Percentiles rank a stretch among this genome's conserved stretches.
Evolutionary conservation across 2,329 filamentous ascomycete genomes (phyloP).

Genomic region (Neospermospora avenae): DNA sequence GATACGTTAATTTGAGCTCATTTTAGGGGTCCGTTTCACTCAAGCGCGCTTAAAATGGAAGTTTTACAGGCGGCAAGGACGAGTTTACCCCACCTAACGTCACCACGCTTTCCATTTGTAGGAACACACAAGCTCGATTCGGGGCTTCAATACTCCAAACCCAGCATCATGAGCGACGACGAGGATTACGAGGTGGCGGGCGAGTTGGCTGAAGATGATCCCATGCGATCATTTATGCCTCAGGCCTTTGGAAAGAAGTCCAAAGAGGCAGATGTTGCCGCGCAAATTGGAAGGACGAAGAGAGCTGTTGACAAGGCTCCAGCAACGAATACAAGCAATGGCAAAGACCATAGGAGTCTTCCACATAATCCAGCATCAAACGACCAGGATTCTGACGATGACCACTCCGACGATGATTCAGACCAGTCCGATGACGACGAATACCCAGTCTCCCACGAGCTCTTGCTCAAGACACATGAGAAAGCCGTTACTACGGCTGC

Average conservation of each 20-base stretch:
- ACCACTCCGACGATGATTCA: constrained; percentile 52
- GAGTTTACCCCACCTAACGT: background rate
- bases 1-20: background rate
- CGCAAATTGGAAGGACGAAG: constrained; percentile 77
- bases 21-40: no score
- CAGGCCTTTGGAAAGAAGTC: constrained; percentile 81
- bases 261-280: constrained; percentile 68
- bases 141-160: background rate
- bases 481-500: constrained; percentile 80
- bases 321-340: constrained; percentile 28
- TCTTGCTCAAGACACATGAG: constrained; percentile 89
- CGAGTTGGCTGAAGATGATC: constrained; percentile 59
- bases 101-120: background rate
- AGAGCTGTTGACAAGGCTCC: constrained; percentile 45
- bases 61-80: background rate
- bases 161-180: constrained; percentile 52
- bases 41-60: background rate
- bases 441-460: constrained; percentile 88
- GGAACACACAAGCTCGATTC: background rate
- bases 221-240: constrained; percentile 74
- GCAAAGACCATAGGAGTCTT: constrained; percentile 30
- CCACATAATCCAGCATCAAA: constrained; percentile 34
- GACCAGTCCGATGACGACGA: constrained; percentile 74
- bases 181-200: constrained; percentile 57
- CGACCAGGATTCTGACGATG: constrained; percentile 41